Evolutionary conservation across 345 rosid species (phyloP).

Genomic region (Salix exigua): DNA sequence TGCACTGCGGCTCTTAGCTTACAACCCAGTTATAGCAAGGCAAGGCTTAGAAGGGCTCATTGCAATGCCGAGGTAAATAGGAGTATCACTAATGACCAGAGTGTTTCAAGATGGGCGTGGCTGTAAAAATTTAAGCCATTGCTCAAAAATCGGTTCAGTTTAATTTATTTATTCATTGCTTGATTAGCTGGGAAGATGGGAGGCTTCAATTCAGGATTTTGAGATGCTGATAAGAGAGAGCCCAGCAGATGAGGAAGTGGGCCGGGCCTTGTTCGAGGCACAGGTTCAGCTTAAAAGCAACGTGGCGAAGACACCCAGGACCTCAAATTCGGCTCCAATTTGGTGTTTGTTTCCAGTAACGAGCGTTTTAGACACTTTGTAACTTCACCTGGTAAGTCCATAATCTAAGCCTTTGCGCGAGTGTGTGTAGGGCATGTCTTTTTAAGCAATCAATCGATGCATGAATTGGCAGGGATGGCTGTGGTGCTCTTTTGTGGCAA

Average conservation of each 20-base stretch:
- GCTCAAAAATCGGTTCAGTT: background rate
- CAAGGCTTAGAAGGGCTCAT: slow-evolving; percentile 76
- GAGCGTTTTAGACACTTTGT: slow-evolving; percentile 44
- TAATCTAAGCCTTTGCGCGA: background rate
- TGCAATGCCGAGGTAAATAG: slow-evolving; percentile 61
- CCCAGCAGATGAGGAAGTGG: slow-evolving; percentile 72
- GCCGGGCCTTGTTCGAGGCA: slow-evolving; percentile 53
- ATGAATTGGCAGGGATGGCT: slow-evolving; percentile 37
- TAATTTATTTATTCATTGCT: background rate
- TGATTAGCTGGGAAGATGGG: slow-evolving; percentile 64
- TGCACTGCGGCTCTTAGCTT: slow-evolving; percentile 63
- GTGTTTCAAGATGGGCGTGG: background rate
- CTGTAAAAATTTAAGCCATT: background rate
- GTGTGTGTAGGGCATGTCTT: background rate
- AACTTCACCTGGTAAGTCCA: slow-evolving; percentile 37
- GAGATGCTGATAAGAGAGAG: slow-evolving; percentile 50
- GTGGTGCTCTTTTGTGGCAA: slow-evolving; percentile 46
- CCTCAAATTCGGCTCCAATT: slow-evolving; percentile 45
- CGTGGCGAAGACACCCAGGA: slow-evolving; percentile 42
- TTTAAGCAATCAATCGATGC: background rate
- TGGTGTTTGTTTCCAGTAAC: slow-evolving; percentile 40
- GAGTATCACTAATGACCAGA: background rate
- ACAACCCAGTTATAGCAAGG: slow-evolving; percentile 70
- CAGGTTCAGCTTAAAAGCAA: slow-evolving; percentile 47
- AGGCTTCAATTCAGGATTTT: slow-evolving; percentile 61